Evolutionary conservation across 2,329 filamentous ascomycete species (phyloP).

Genomic region (Aspergillus brunneoviolaceus): DNA sequence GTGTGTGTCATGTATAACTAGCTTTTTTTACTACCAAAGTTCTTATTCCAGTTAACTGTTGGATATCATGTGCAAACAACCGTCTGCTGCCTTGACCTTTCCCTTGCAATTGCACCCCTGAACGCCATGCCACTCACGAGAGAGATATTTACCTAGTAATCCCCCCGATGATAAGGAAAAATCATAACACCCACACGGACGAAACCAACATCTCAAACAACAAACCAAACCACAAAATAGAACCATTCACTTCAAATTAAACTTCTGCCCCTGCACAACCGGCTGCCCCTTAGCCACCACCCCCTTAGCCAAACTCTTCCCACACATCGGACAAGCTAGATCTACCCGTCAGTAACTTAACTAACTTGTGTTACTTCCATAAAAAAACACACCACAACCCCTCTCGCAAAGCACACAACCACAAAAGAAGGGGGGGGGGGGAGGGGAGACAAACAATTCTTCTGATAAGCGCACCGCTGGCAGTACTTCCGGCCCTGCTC

Average conservation of each 20-base stretch:
- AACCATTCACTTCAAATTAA: slow-evolving; percentile 57
- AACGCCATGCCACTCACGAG: slow-evolving; percentile 17
- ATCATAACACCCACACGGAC: neutral
- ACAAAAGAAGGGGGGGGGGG: neutral
- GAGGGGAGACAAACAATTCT: slow-evolving; percentile 51
- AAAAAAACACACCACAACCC: neutral
- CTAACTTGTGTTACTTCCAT: slow-evolving; percentile 16
- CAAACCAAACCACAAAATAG: neutral
- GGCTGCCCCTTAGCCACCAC: slow-evolving; percentile 47
- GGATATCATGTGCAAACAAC: slow-evolving; percentile 13
- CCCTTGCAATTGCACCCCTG: neutral
- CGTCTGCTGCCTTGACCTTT: too few species aligned
- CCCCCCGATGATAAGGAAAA: neutral
- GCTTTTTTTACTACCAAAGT: slow-evolving; percentile 15
- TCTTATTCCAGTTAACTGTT: slow-evolving; percentile 17
- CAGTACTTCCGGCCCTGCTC: slow-evolving; percentile 61
- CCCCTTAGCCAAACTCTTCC: slow-evolving; percentile 54
- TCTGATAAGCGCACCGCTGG: slow-evolving; percentile 62
- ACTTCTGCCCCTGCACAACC: slow-evolving; percentile 61
- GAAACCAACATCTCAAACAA: neutral
- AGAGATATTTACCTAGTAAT: neutral
- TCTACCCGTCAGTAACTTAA: neutral
- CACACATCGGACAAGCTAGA: slow-evolving; percentile 63
- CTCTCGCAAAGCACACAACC: neutral
- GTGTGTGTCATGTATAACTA: slow-evolving; percentile 41